phyloP scores from a whole-genome alignment of 768 basidiomycete genomes.

The Mycena polygramma region DNA sequence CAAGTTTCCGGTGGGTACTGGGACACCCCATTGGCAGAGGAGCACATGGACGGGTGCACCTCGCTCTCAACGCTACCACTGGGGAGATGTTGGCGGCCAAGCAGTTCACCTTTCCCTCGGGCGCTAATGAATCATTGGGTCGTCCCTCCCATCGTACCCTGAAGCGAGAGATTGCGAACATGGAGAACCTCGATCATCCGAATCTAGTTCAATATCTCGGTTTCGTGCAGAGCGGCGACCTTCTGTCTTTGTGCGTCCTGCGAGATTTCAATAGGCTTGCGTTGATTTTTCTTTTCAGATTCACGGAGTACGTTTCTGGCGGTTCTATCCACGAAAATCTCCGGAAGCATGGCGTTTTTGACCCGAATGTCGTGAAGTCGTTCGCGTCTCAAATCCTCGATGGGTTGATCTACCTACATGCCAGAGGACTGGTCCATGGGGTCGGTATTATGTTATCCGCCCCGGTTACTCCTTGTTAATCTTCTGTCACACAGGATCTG shows the following conservation, averaged over 20 bases:
- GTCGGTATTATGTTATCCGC: conserved; percentile 48
- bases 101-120: conserved; percentile 52
- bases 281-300: conserved; percentile 54
- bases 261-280: not conserved
- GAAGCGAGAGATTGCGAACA: conserved; percentile 80
- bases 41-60: conserved; percentile 81
- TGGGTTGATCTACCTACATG: conserved; percentile 81
- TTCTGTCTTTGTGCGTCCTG: conserved; percentile 70
- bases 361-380: conserved; percentile 76
- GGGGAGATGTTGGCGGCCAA: conserved; percentile 90
- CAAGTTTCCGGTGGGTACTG: conserved; percentile 69
- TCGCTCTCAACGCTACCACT: conserved; percentile 81
- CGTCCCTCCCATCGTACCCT: conserved; percentile 63
- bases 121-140: conserved; percentile 3
- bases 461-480: conserved; percentile 2
- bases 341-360: conserved; percentile 77
- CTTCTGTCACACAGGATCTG: conserved; percentile 63
- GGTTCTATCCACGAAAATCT: conserved; percentile 78
- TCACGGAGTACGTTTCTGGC: conserved; percentile 86
- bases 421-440: conserved; percentile 77
- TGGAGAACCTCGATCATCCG: conserved; percentile 83
- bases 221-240: conserved; percentile 71
- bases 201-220: conserved; percentile 86
- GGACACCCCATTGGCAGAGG: conserved; percentile 86
- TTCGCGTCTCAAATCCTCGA: conserved; percentile 81